These are phyloP conservation scores for Phalaenopsis aphrodite DNA, from an alignment of 106 monocot genomes.

Conservation along the genomic window DNA sequence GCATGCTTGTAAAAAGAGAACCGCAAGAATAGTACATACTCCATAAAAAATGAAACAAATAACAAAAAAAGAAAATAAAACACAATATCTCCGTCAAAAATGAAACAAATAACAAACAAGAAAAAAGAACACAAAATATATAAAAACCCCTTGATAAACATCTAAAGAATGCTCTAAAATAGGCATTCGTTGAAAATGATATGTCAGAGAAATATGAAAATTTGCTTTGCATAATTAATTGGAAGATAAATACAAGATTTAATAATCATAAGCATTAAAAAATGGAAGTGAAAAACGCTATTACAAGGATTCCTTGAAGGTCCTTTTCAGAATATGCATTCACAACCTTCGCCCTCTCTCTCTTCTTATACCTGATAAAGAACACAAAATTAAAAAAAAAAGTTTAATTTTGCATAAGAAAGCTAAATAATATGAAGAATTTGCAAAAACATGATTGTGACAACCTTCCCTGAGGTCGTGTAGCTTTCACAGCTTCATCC, in stretches of 20 bases:
- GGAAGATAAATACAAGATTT: neutral
- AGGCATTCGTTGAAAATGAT: neutral
- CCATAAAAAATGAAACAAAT: neutral
- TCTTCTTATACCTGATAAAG: constrained; percentile 82
- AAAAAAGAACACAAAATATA: neutral
- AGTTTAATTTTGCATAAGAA: neutral
- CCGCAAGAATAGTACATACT: neutral
- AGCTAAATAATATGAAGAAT: neutral
- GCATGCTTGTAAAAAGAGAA: neutral
- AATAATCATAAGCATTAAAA: neutral
- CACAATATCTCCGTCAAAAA: neutral
- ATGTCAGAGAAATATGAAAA: neutral
- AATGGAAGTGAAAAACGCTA: constrained; percentile 1
- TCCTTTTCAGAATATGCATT: constrained; percentile 65
- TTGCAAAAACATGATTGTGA: neutral
- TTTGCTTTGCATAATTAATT: neutral
- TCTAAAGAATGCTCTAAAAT: neutral
- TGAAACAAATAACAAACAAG: neutral
- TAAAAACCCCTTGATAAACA: neutral
- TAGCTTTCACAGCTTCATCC: constrained; percentile 35
- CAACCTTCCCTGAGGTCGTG: constrained; percentile 94
- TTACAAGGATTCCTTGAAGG: constrained; percentile 96
- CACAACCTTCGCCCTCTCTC: constrained; percentile 79
- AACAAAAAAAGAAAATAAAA: neutral
- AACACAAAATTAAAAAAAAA: constrained; percentile 1